Evolutionary conservation across 2,329 filamentous ascomycete species (phyloP), one percentile per base, ranked within the genome.

Genomic region (Penicillium rolfsii): DNA sequence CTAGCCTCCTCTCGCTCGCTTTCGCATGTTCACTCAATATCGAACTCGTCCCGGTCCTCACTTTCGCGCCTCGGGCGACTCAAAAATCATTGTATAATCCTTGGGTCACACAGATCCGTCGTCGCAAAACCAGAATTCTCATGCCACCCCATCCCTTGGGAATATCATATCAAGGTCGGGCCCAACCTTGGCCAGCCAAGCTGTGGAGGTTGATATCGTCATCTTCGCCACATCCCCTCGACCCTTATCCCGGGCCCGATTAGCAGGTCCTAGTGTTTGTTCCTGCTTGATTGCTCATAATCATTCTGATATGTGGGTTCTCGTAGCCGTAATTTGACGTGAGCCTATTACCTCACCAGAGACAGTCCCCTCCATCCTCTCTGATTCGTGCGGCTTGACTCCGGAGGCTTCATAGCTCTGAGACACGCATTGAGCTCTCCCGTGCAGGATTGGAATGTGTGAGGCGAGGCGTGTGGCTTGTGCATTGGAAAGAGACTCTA

Each of bases 391-490:
- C 41, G 22, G 45, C 54, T 49, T 24, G 43, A 40, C n/a, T 6
- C 38, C 38, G 28, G 28, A 24, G 50, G 33, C 50, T 9, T 26
- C 14, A 12, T 11, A 26, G 33, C 22, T 52, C 35, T 40, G 50
- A 35, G 45, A 30, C 41, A 16, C 45, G 45, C 45, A 30, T 48
- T 30, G 26, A 48, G 26, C 12, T 11, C 43, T 43, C 43, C 22
- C 19, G n/a, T 30, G 16, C 45, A 53, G 28, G 14, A 52, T 28
- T 62, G 61, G 58, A 63, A 63, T 63, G 55, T 59, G 53, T 33
- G 52, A 49, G 40, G 53, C 26, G 52, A 49, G 40, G 46, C 45
- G 43, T 48, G 45, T 48, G 45, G 43, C 43, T 46, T 46, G 50
- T 49, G 26, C 30, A 57, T 57, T 60, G 38, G n/a, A 14, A 38